phyloP scores from a whole-genome alignment of 2,329 filamentous ascomycete species.

The Xylariaceae sp. region DNA sequence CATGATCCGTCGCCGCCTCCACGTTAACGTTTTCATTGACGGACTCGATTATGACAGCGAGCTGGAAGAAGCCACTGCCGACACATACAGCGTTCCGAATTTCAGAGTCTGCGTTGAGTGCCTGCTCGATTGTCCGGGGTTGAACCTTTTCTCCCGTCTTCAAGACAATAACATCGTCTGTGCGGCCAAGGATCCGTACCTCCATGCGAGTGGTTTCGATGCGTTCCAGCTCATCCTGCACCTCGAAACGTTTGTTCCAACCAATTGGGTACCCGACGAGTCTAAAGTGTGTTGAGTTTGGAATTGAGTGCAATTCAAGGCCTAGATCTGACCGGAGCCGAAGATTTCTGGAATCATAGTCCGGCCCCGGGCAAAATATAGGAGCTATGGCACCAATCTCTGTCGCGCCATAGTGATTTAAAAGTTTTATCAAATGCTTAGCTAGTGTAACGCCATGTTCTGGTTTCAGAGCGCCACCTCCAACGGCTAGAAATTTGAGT shows the following conservation, averaged over 20 bases:
- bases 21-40: background rate
- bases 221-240: conserved; percentile 31
- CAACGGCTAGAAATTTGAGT: conserved; percentile 31
- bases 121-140: conserved; percentile 13
- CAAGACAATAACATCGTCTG: conserved; percentile 27
- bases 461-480: conserved; percentile 30
- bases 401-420: conserved; percentile 36
- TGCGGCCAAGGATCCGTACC: conserved; percentile 31
- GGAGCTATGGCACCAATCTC: conserved; percentile 33
- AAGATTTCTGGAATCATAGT: conserved; percentile 33
- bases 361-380: conserved; percentile 28
- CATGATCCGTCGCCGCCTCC: conserved; percentile 1
- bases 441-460: conserved; percentile 23
- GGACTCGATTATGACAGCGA: conserved; percentile 17
- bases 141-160: conserved; percentile 20
- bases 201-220: conserved; percentile 18
- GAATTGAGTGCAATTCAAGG: conserved; percentile 23
- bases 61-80: conserved; percentile 17
- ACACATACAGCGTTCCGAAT: conserved; percentile 15
- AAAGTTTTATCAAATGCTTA: conserved; percentile 24
- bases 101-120: conserved; percentile 2
- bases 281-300: conserved; percentile 20
- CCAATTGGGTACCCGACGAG: conserved; percentile 29
- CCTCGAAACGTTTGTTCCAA: conserved; percentile 25
- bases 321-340: conserved; percentile 31